A percentile compares a stretch with the other conserved stretches of the same genome.
phyloP scores from a whole-genome alignment of 2,329 filamentous ascomycete genomes.

The Aspergillus viridinutans region DNA sequence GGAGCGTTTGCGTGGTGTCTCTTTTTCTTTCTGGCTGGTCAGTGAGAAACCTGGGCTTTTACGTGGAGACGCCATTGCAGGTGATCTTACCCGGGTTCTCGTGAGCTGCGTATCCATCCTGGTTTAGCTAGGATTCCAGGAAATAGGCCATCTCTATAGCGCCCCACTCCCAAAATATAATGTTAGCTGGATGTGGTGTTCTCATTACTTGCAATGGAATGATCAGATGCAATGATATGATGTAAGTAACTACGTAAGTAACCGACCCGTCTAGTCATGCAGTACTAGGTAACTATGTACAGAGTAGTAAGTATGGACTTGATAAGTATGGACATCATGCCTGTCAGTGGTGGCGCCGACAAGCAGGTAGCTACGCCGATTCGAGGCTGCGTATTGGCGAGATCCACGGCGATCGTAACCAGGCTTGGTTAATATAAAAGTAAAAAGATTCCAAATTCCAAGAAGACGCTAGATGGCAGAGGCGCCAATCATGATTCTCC shows the following conservation, averaged over 20 bases:
- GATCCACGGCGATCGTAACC: slow-evolving; percentile 16
- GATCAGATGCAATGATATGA: neutral
- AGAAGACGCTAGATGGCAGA: slow-evolving; percentile 9
- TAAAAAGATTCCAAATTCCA: slow-evolving; percentile 23
- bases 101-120: neutral
- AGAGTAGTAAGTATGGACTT: neutral
- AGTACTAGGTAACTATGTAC: neutral
- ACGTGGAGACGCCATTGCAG: neutral
- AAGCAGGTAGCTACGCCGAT: slow-evolving; percentile 4
- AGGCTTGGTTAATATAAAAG: slow-evolving; percentile 11
- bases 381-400: slow-evolving; percentile 8
- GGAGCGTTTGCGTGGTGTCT: slow-evolving; percentile 1
- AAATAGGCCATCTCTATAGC: neutral
- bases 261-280: neutral
- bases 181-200: neutral
- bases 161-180: too few relatives aligned
- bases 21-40: neutral
- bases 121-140: neutral
- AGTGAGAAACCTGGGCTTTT: neutral
- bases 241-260: neutral
- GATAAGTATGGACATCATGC: neutral
- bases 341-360: neutral
- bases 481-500: slow-evolving; percentile 19
- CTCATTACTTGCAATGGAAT: neutral
- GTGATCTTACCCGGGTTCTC: neutral